These are phyloP conservation scores for Fistulifera pelliculosa DNA, from an alignment of 108 stramenopile genomes.

Conservation along the genomic window DNA sequence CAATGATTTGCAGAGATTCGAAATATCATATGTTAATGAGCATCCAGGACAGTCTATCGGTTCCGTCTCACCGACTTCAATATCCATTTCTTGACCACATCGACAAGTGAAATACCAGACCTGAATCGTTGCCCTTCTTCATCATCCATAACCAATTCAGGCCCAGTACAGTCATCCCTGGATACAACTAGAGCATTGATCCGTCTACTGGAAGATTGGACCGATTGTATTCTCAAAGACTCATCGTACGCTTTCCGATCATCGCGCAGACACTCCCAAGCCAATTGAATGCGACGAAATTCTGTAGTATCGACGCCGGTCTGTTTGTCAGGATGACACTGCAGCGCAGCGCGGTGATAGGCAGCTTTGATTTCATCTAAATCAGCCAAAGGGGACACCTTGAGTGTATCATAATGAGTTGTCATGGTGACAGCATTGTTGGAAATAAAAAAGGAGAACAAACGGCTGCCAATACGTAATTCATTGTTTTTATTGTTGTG, in stretches of 20 bases:
- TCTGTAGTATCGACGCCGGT: neutral
- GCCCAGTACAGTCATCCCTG: slow-evolving; percentile 40
- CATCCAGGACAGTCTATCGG: slow-evolving; percentile 29
- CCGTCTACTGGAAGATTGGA: slow-evolving; percentile 18
- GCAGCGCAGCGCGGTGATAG: slow-evolving; percentile 41
- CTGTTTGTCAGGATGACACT: slow-evolving; percentile 59
- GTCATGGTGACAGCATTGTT: neutral
- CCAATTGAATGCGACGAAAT: slow-evolving; percentile 59
- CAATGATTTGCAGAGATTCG: neutral
- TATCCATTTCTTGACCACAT: slow-evolving; percentile 47
- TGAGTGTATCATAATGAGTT: slow-evolving; percentile 68
- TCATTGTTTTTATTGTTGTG: too few species aligned
- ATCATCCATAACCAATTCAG: slow-evolving; percentile 23
- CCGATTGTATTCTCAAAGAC: slow-evolving; percentile 23
- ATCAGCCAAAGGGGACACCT: slow-evolving; percentile 46
- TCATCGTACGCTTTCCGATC: slow-evolving; percentile 48
- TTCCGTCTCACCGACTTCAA: slow-evolving; percentile 5
- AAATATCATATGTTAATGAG: slow-evolving; percentile 26
- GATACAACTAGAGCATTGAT: slow-evolving; percentile 29
- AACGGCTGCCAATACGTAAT: too few species aligned
- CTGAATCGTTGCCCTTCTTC: slow-evolving; percentile 36
- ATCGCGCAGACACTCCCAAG: slow-evolving; percentile 57
- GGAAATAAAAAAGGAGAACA: too few species aligned
- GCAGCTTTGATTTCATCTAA: slow-evolving; percentile 65
- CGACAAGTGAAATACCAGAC: slow-evolving; percentile 44